A percentile compares a stretch with the other conserved stretches of the same genome.
Conservation (phyloP, 768 basidiomycete genomes). For the Psilocybe cyanescens region DNA sequence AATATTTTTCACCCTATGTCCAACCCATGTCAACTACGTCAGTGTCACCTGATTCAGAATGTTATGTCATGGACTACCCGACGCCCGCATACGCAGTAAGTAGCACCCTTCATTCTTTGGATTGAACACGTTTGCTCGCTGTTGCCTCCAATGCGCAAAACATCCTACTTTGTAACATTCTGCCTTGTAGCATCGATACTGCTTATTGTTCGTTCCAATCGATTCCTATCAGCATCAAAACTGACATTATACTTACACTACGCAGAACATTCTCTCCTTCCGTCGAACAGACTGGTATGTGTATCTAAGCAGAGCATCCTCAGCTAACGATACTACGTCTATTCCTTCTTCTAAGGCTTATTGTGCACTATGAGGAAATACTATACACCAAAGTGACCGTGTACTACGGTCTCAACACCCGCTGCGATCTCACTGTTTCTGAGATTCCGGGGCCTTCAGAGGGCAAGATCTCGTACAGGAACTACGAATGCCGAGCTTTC, state of each 20-base stretch:
- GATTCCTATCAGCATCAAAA: neutral
- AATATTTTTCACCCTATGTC: neutral
- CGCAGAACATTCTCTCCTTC: constrained; percentile 61
- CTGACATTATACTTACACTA: neutral
- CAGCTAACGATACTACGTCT: neutral
- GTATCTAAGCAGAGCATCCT: neutral
- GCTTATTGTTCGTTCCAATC: constrained; percentile 47
- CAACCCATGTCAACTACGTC: neutral
- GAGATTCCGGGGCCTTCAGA: constrained; percentile 48
- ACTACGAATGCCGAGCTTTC: constrained; percentile 68
- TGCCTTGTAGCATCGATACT: constrained; percentile 54
- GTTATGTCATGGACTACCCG: no score
- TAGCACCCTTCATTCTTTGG: neutral
- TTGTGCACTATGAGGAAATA: constrained; percentile 46
- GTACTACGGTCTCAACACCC: constrained; percentile 61
- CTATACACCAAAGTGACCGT: constrained; percentile 50
- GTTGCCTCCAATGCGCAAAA: constrained; percentile 59
- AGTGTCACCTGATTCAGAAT: neutral
- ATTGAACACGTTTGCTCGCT: neutral
- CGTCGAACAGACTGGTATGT: constrained; percentile 66
- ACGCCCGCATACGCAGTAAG: no score
- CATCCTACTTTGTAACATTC: constrained; percentile 69
- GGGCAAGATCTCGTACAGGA: constrained; percentile 51
- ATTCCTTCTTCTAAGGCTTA: constrained; percentile 38
- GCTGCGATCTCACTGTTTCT: constrained; percentile 57